Evolutionary conservation across 2,329 filamentous ascomycete species (phyloP), one percentile per base, ranked within the genome.

Genomic region (Colletotrichum sp.): DNA sequence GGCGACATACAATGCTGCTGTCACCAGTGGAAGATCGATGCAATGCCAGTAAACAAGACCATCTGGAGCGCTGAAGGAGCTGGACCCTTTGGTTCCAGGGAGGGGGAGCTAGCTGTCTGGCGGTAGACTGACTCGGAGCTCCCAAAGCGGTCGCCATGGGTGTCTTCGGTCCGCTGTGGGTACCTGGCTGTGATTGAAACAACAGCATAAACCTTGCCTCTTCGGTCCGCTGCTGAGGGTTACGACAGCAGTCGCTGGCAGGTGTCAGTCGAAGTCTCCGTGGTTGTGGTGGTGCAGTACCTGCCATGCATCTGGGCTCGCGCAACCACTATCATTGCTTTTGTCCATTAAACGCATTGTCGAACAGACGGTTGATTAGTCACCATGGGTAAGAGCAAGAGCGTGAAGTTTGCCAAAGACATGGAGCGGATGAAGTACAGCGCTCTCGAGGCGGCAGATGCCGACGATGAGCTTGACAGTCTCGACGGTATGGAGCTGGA

Each of bases 301-400:
- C 55, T 59, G 55, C 12, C 27, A 25, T 25, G 25, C 25, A 59
- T 30, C 27, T 30, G 22, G 55, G 55, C 55, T 59, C 25, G 27
- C 27, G 25, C 55, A 59, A 3, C 8, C 55, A 34, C 19, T 61
- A 25, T 22, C 12, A 34, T 61, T 11, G 12, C 2, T 8, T 30
- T 16, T 52, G 4, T 22, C 11, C 6, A 4, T 7, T 22, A 11
- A 52, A 52, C 55, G 22, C 8, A 28, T 6, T 59, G 15, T 61
- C 8, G 19, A n/a, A 19, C 9, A 7, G 28, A 28, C 11, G 34
- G 19, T 48, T 22, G 16, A 30, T 28, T 8, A 44, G 32, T 28
- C 34, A 70, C 6, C 7, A 74, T 74, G 71, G 59, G 59, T 32
- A 74, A 74, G 34, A 64, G 22, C 4, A 74, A 74, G 34, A 64